phyloP scores from a whole-genome alignment of 441 rosid genomes.

The Aleurites moluccanus region DNA sequence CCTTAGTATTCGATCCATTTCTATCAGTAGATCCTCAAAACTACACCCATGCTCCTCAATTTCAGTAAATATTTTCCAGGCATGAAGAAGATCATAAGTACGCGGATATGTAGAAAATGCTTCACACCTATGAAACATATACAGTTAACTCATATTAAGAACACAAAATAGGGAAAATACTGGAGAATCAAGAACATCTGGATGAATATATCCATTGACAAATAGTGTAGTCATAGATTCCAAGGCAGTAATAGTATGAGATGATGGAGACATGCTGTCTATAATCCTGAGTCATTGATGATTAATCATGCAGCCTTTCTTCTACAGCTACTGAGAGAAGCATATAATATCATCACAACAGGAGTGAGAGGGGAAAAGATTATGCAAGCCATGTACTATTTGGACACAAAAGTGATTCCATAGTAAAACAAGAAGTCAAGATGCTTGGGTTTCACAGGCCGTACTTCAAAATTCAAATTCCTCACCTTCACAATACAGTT shows the following conservation, averaged over 20 bases:
- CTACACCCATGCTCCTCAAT: constrained; percentile 63
- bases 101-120: constrained; percentile 96
- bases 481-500: not conserved
- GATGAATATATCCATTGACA: not conserved
- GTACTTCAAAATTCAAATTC: not conserved
- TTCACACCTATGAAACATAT: constrained; percentile 70
- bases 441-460: not conserved
- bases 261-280: not conserved
- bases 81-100: constrained; percentile 92
- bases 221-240: not conserved
- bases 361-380: not conserved
- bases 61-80: constrained; percentile 78
- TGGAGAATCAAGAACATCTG: not conserved
- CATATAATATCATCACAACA: not conserved
- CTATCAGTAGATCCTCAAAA: constrained; percentile 73
- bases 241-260: not conserved
- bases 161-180: not conserved
- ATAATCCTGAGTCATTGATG: not conserved
- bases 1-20: constrained; percentile 90
- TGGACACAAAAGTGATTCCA: not conserved
- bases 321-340: not conserved
- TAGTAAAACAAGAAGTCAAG: not conserved
- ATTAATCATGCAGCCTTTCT: not conserved
- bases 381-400: not conserved
- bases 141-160: constrained; percentile 3